phyloP scores from a whole-genome alignment of 73 alveolate species.

The Paramecium caudatum region DNA sequence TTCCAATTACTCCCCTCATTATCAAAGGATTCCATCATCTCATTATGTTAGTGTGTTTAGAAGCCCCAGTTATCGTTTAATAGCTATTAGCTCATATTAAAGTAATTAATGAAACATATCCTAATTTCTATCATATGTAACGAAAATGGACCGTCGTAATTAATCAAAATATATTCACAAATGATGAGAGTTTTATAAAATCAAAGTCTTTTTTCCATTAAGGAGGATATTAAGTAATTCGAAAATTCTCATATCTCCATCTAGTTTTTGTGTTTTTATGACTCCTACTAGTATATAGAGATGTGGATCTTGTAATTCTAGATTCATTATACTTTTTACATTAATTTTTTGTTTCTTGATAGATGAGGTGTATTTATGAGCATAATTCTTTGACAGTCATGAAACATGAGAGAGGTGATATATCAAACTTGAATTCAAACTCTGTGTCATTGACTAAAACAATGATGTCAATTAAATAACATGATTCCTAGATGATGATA shows the following conservation, averaged over 20 bases:
- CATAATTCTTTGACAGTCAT: slow-evolving; percentile 33
- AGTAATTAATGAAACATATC: no score
- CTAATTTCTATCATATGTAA: no score
- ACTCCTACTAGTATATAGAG: slow-evolving; percentile 28
- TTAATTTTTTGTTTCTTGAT: neutral
- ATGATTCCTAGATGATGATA: neutral
- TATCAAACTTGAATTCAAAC: slow-evolving; percentile 66
- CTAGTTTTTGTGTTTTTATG: slow-evolving; percentile 53
- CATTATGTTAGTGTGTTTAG: no score
- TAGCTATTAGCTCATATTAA: no score
- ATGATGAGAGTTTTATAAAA: slow-evolving; percentile 20
- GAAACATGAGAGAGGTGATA: neutral
- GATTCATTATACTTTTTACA: neutral
- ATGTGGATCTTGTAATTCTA: slow-evolving; percentile 52
- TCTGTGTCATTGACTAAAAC: slow-evolving; percentile 11
- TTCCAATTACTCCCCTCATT: no score
- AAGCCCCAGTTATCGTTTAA: no score
- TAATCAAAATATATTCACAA: neutral
- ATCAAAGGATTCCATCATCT: no score
- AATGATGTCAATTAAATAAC: slow-evolving; percentile 11
- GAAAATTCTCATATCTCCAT: slow-evolving; percentile 33
- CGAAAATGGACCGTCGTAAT: no score
- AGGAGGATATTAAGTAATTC: slow-evolving; percentile 30
- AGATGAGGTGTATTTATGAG: neutral
- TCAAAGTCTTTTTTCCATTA: slow-evolving; percentile 40